Evolutionary conservation across 1,284 basidiomycete genomes (phyloP), one percentile per base, ranked within the genome.

Genomic region (Ustilago cynodontis): DNA sequence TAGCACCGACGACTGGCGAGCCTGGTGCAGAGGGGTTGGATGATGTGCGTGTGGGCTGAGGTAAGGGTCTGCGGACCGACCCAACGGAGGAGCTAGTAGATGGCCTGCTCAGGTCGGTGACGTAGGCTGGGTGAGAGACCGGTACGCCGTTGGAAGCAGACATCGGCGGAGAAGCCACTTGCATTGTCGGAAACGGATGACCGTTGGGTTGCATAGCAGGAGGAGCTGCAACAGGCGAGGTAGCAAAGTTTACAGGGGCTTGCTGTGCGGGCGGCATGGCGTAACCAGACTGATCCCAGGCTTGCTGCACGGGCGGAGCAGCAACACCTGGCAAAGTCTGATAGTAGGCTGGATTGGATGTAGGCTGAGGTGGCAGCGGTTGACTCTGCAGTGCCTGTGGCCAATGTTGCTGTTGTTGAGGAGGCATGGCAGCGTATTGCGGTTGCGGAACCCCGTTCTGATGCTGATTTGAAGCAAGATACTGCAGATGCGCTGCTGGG

Each of bases 51-150:
- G 62, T 70, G 0, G 75, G 75, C 37, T 73, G 71, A 14, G 76
- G 76, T 39, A 78, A 59, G 8, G 76, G 71, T 24, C 76, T 28
- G 20, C 76, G 63, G 24, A 70, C 59, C 1, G 76, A 73, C 33
- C 57, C 67, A 9, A 74, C 62, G 24, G 76, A 78, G 10, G 76
- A 78, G 18, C 60, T 61, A 3, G 76, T 78, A 14, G 76, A 74
- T 43, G 71, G 71, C 18, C 76, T 56, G 61, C 67, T 74, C 7
- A 74, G 62, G 18, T 72, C 65, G 11, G 55, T 64, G 11, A 33
- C 61, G 39, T 73, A 70, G 7, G 62, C 51, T 3, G 60, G 49
- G 37, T 64, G 65, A 33, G 65, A 33, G 29, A 54, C 4, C 16
- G 50, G 31, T 14, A 43, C 22, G 35, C 57, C 33, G 22, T 53